A percentile compares a stretch with the other conserved stretches of the same genome.
These are phyloP conservation scores for Rehmannia glutinosa DNA, from an alignment of 257 asterid species.

Conservation along the genomic window DNA sequence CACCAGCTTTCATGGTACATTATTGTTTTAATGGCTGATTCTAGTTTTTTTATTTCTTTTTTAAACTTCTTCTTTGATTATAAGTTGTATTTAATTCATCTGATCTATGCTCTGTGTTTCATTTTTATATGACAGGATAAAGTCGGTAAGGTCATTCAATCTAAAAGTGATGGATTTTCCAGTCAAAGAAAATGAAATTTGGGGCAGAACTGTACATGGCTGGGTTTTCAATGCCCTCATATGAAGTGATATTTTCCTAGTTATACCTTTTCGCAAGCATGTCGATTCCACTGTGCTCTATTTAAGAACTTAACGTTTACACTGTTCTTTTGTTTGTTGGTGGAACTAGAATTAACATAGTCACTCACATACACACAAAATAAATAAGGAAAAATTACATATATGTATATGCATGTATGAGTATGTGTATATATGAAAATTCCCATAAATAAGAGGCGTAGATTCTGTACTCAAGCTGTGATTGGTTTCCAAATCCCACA, in stretches of 20 bases:
- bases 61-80: neutral
- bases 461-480: too few relatives aligned
- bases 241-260: constrained; percentile 10
- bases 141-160: constrained; percentile 69
- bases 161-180: constrained; percentile 4
- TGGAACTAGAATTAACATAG: neutral
- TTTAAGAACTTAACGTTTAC: neutral
- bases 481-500: too few relatives aligned
- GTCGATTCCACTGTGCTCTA: neutral
- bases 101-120: constrained; percentile 4
- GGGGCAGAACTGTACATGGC: constrained; percentile 7
- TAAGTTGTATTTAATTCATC: neutral
- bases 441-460: too few relatives aligned
- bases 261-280: constrained; percentile 10
- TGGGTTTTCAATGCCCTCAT: constrained; percentile 12
- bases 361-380: neutral
- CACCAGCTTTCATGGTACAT: constrained; percentile 76
- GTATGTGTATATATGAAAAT: too few relatives aligned
- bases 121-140: constrained; percentile 61
- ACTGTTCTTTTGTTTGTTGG: neutral
- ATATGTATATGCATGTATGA: neutral
- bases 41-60: too few relatives aligned
- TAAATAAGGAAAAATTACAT: too few relatives aligned
- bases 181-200: constrained; percentile 12
- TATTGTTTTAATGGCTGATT: neutral